Conservation (phyloP, 2,329 filamentous ascomycete genomes). For the Alternaria brassicae region DNA sequence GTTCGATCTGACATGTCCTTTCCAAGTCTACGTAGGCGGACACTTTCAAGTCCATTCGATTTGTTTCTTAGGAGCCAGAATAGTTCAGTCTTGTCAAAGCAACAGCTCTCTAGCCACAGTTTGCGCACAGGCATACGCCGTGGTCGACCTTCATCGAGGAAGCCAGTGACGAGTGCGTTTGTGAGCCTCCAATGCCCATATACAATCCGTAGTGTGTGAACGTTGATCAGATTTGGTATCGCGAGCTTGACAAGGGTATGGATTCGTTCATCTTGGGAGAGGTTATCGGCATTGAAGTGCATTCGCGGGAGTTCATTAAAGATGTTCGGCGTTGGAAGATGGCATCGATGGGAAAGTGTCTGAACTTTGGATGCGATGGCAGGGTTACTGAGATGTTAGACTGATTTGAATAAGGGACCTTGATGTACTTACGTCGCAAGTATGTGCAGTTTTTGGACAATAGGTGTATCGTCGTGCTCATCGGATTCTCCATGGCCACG, state of each 20-base stretch:
- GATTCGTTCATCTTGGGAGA: conserved; percentile 52
- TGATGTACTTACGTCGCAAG: conserved; percentile 46
- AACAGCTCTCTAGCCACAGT: conserved; percentile 57
- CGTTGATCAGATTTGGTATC: conserved; percentile 51
- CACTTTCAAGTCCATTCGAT: conserved; percentile 48
- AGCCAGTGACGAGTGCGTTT: conserved; percentile 49
- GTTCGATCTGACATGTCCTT: conserved; percentile 26
- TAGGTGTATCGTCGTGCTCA: conserved; percentile 52
- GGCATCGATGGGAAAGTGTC: conserved; percentile 55
- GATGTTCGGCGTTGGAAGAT: conserved; percentile 55
- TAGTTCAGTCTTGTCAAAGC: conserved; percentile 33
- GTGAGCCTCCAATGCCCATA: conserved; percentile 54
- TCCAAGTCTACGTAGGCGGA: conserved; percentile 53
- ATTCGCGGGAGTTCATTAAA: conserved; percentile 53
- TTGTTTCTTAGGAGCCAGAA: conserved; percentile 26
- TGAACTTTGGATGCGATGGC: conserved; percentile 53
- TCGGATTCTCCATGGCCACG: conserved; percentile 27
- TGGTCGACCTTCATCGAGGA: conserved; percentile 46
- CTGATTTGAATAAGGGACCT: background rate
- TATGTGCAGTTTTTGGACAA: conserved; percentile 53
- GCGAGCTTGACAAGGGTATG: conserved; percentile 51
- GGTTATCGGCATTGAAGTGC: conserved; percentile 49
- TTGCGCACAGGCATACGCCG: conserved; percentile 44
- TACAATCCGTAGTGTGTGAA: conserved; percentile 55
- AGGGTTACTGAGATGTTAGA: conserved; percentile 45